phyloP scores from a whole-genome alignment of 129 eudicot species.

The Rutidosis leptorrhynchoides region DNA sequence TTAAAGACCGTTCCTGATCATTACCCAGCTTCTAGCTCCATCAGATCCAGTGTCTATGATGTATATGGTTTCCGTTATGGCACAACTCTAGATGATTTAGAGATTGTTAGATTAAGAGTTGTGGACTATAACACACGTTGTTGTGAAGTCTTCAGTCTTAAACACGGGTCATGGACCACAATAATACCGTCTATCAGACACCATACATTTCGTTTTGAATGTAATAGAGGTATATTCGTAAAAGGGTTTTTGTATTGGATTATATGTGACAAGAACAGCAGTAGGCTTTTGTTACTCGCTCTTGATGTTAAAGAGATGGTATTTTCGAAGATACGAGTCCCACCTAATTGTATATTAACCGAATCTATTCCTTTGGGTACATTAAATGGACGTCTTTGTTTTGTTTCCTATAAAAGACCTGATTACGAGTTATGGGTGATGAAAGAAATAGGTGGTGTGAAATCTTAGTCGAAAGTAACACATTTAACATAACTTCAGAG shows the following conservation, averaged over 20 bases:
- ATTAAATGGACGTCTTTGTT: background rate
- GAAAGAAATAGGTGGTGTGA: background rate
- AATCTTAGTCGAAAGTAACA: background rate
- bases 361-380: background rate
- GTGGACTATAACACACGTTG: background rate
- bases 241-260: background rate
- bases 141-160: slow-evolving; percentile 2
- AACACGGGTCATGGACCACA: background rate
- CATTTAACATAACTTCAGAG: background rate
- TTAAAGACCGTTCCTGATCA: background rate
- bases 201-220: background rate
- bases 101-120: slow-evolving; percentile 4
- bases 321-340: slow-evolving; percentile 7
- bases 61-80: slow-evolving; percentile 17
- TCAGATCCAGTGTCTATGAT: background rate
- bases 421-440: background rate
- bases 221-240: background rate
- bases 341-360: background rate
- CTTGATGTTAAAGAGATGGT: slow-evolving; percentile 12
- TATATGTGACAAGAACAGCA: too few species aligned
- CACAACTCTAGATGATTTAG: background rate
- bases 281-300: background rate
- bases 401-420: background rate
- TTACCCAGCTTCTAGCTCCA: background rate
- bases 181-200: background rate